These are phyloP conservation scores for Dentipellis fragilis DNA, from an alignment of 768 basidiomycete genomes.

Conservation along the genomic window DNA sequence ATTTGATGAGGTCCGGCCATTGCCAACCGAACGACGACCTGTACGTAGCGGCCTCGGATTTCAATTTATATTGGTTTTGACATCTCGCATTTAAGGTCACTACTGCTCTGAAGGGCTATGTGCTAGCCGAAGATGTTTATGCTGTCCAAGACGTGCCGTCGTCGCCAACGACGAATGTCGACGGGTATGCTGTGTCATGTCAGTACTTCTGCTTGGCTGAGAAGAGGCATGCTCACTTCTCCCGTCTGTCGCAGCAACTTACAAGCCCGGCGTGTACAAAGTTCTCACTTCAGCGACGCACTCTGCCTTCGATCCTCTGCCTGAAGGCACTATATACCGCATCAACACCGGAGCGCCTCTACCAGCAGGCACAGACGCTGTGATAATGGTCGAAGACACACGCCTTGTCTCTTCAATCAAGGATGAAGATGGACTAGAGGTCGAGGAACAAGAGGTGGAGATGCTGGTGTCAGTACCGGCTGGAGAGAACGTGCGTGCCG, in stretches of 20 bases:
- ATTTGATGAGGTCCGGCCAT: slow-evolving; percentile 32
- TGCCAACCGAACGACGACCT: slow-evolving; percentile 28
- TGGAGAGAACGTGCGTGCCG: slow-evolving; percentile 64
- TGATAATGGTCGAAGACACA: slow-evolving; percentile 94
- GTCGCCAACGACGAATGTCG: slow-evolving; percentile 69
- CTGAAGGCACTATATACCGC: slow-evolving; percentile 46
- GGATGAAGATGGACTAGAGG: slow-evolving; percentile 27
- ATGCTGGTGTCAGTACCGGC: slow-evolving; percentile 49
- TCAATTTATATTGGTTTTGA: background rate
- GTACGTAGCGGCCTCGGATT: slow-evolving; percentile 27
- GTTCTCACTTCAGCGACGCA: slow-evolving; percentile 51
- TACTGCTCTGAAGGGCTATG: slow-evolving; percentile 46
- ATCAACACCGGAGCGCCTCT: slow-evolving; percentile 84
- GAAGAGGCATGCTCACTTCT: background rate
- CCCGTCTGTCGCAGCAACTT: slow-evolving; percentile 35
- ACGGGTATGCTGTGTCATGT: slow-evolving; percentile 82
- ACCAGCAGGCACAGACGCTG: slow-evolving; percentile 62
- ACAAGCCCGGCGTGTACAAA: slow-evolving; percentile 53
- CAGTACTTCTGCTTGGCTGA: slow-evolving; percentile 8
- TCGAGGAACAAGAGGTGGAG: slow-evolving; percentile 66
- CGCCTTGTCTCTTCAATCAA: slow-evolving; percentile 47
- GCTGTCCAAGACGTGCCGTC: slow-evolving; percentile 57
- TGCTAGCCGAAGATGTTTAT: slow-evolving; percentile 68
- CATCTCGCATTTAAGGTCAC: slow-evolving; percentile 37
- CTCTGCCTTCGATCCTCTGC: slow-evolving; percentile 27